Conservation (phyloP, 805 yeast genomes). For the Candida ponderosae region DNA sequence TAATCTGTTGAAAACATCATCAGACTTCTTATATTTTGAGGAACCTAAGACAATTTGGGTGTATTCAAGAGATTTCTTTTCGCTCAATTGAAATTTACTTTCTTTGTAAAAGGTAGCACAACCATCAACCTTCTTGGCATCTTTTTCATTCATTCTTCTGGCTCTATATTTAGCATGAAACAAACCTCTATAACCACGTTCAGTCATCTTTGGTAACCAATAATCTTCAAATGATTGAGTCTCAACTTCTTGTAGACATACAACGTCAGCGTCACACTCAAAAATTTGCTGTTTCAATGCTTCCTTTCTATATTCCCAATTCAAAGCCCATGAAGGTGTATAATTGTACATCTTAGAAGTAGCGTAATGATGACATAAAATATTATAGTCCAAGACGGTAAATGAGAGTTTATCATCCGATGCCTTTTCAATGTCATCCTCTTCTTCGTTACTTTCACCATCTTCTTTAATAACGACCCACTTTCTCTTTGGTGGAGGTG, state of each 20-base stretch:
- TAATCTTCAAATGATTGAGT: constrained; percentile 76
- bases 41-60: constrained; percentile 73
- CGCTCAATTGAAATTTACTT: constrained; percentile 60
- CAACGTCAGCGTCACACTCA: constrained; percentile 58
- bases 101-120: constrained; percentile 89
- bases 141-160: constrained; percentile 75
- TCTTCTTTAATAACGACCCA: constrained; percentile 79
- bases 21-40: constrained; percentile 85
- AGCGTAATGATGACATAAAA: constrained; percentile 93
- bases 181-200: constrained; percentile 70
- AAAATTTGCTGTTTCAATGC: constrained; percentile 67
- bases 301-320: constrained; percentile 86
- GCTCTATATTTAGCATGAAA: constrained; percentile 89
- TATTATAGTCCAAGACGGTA: constrained; percentile 81
- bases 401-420: constrained; percentile 36
- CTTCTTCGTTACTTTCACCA: constrained; percentile 43
- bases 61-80: constrained; percentile 72
- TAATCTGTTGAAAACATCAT: constrained; percentile 90
- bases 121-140: constrained; percentile 90
- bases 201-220: constrained; percentile 70
- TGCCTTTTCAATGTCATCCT: constrained; percentile 21
- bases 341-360: constrained; percentile 86
- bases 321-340: constrained; percentile 95
- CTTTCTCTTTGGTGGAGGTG: constrained; percentile 65
- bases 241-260: constrained; percentile 96